Evolutionary conservation across 2,329 filamentous ascomycete species (phyloP).

Genomic region (Falciphora oryzae): DNA sequence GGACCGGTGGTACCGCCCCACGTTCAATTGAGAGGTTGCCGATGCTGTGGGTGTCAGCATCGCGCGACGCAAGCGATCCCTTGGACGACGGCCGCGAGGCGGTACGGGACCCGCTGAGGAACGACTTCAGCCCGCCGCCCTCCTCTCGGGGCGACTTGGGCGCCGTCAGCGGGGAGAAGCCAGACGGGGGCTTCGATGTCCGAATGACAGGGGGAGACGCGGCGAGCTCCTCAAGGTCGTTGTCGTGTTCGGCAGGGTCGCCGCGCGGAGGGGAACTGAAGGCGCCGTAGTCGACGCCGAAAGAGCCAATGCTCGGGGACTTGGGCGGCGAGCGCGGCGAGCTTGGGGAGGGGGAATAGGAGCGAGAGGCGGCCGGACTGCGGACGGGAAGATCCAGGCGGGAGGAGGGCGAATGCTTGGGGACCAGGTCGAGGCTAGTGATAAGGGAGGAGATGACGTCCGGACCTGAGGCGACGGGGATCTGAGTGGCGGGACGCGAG

Average conservation of each 20-base stretch:
- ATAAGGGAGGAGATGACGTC: conserved; percentile 67
- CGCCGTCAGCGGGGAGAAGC: conserved; percentile 65
- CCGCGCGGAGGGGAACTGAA: conserved; percentile 48
- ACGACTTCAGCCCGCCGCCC: conserved; percentile 48
- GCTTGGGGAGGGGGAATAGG: conserved; percentile 11
- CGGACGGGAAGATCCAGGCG: no score
- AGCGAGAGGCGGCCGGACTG: conserved; percentile 38
- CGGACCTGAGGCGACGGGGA: conserved; percentile 45
- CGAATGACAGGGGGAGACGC: conserved; percentile 67
- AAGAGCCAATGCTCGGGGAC: conserved; percentile 43
- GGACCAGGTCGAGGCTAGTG: conserved; percentile 61
- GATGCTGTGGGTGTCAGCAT: conserved; percentile 56
- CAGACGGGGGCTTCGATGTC: conserved; percentile 76
- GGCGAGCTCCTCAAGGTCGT: conserved; percentile 53
- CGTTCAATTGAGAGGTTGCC: conserved; percentile 60
- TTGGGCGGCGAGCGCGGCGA: conserved; percentile 23
- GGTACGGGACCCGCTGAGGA: conserved; percentile 42
- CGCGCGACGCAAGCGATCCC: conserved; percentile 47
- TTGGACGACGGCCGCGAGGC: conserved; percentile 55
- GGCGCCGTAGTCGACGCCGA: conserved; percentile 69
- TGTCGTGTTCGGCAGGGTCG: conserved; percentile 40
- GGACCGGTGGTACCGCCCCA: conserved; percentile 35
- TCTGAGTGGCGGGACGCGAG: conserved; percentile 17
- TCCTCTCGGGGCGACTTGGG: conserved; percentile 47
- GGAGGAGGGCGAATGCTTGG: not conserved